phyloP scores from a whole-genome alignment of 345 rosid species.

The Citrus glauca region DNA sequence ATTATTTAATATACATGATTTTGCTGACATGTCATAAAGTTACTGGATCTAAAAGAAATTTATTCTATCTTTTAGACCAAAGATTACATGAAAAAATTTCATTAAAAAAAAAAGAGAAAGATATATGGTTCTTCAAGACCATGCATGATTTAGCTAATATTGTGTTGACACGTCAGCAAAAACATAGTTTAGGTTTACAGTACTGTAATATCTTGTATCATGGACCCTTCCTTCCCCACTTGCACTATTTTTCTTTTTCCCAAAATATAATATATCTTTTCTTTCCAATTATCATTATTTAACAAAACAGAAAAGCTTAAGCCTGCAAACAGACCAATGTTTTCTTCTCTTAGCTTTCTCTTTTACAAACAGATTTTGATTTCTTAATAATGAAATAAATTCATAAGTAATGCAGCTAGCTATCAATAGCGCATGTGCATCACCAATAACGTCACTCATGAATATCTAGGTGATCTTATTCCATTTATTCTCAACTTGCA shows the following conservation, averaged over 20 bases:
- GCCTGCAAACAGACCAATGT: constrained; percentile 10
- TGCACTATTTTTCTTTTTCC: neutral
- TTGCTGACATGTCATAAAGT: neutral
- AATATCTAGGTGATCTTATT: constrained; percentile 4
- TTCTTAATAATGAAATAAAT: neutral
- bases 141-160: neutral
- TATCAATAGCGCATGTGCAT: constrained; percentile 1
- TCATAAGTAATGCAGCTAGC: neutral
- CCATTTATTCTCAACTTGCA: constrained; percentile 45
- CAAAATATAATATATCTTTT: constrained; percentile 2
- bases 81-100: neutral
- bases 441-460: constrained; percentile 38
- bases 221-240: neutral
- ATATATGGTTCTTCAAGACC: neutral
- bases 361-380: neutral
- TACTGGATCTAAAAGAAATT: neutral
- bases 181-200: neutral
- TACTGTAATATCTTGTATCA: neutral
- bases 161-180: neutral
- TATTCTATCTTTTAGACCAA: neutral
- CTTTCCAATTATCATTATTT: neutral
- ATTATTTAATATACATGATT: neutral
- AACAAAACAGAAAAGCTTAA: constrained; percentile 5
- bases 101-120: neutral
- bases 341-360: neutral